Evolutionary conservation across 768 basidiomycete genomes (phyloP).

Genomic region (Punctularia strigosozonata): DNA sequence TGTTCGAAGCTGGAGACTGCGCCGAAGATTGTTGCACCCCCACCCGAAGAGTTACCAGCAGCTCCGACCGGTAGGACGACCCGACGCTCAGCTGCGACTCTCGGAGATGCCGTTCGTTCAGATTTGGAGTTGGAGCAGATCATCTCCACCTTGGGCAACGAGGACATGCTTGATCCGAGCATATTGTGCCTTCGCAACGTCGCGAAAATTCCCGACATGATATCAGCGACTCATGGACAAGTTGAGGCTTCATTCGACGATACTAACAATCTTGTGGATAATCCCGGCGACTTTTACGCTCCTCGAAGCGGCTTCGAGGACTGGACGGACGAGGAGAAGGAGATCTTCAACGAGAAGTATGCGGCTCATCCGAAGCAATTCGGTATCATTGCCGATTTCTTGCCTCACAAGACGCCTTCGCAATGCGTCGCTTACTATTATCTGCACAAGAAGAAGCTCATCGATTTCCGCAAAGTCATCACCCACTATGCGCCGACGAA

Average conservation of each 20-base stretch:
- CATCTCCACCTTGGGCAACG: constrained; percentile 85
- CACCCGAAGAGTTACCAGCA: constrained; percentile 29
- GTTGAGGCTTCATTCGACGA: constrained; percentile 68
- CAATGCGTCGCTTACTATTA: constrained; percentile 95
- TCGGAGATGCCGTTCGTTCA: constrained; percentile 85
- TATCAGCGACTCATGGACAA: constrained; percentile 50
- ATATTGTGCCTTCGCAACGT: constrained; percentile 79
- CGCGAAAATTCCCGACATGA: constrained; percentile 86
- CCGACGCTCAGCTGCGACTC: constrained; percentile 53
- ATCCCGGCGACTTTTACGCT: constrained; percentile 71
- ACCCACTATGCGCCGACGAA: constrained; percentile 55
- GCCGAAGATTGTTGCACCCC: constrained; percentile 30
- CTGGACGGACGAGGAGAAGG: constrained; percentile 83
- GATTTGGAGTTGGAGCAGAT: constrained; percentile 98
- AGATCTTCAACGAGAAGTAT: constrained; percentile 69
- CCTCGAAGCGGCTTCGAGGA: constrained; percentile 62
- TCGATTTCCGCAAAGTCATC: constrained; percentile 76
- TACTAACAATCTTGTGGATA: constrained; percentile 67
- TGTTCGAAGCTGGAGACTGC: constrained; percentile 59
- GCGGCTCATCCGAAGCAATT: constrained; percentile 89
- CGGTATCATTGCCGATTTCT: constrained; percentile 71
- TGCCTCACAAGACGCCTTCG: constrained; percentile 75
- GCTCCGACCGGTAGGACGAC: constrained; percentile 51
- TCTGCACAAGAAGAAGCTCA: constrained; percentile 79
- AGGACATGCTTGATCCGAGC: constrained; percentile 87